Evolutionary conservation across 306 rosid genomes (phyloP), one percentile per base, ranked within the genome.

Genomic region (Malus fusca): DNA sequence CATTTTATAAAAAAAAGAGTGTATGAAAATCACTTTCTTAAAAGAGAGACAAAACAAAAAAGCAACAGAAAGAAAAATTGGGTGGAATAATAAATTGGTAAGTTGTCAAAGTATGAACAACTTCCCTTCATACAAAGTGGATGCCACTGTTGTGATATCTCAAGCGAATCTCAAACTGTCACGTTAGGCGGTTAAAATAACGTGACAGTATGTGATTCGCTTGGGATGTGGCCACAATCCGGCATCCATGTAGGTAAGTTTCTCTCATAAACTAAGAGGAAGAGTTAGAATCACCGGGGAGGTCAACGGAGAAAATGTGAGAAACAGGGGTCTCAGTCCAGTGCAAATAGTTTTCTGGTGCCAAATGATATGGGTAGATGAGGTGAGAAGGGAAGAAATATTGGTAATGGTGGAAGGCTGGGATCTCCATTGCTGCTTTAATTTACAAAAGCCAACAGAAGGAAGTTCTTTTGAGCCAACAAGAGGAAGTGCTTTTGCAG

Each of bases 301-400:
- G 85, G 73, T 85, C 87, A 66, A 91, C 94, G 5, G 94, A 86
- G 85, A 90, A 92, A 58, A 86, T 74, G 81, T 92, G 96, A 71
- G 92, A 90, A 0, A 82, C 86, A 17, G 94, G 88, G 75, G 91
- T 90, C 73, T 92, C 85, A 19, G 85, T 81, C 97, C 97, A 90
- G 76, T 82, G 94, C 14, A 92, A 92, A 55, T 88, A 73, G 87
- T 92, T 90, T 78, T 83, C 63, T 10, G 92, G 91, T 83, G 42
- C 78, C 82, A 81, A 17, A 67, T 83, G 74, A 82, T 83, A 82
- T 15, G 92, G 97, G 58, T 80, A 82, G 66, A 88, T 85, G 70
- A 82, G 88, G 73, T 77, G 88, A 30, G 88, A 76, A 55, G 96
- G 87, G 67, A 80, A 59, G 69, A 69, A 83, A 78, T 78, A 77